Evolutionary conservation across 495 filamentous ascomycete species (phyloP).

Genomic region (Amphirosellinia nigrospora): DNA sequence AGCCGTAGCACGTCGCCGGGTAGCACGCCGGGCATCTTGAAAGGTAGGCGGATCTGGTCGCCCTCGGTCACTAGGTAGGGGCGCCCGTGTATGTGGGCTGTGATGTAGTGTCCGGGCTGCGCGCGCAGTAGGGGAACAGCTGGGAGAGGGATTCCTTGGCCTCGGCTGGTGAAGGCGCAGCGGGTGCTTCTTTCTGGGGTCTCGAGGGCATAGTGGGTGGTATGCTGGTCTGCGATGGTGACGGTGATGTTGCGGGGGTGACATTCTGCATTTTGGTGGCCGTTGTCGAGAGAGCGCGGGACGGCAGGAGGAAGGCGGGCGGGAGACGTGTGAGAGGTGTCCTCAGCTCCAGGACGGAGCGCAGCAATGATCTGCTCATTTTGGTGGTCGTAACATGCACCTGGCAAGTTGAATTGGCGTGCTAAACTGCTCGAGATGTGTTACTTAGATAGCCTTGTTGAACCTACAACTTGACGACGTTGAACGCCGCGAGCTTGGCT

Average conservation of each 20-base stretch:
- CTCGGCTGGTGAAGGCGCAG: conserved; percentile 34
- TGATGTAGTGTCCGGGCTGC: conserved; percentile 86
- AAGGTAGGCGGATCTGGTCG: conserved; percentile 90
- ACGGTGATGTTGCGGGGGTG: conserved; percentile 34
- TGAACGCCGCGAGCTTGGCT: background rate
- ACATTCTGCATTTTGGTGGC: conserved; percentile 34
- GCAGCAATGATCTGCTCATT: conserved; percentile 54
- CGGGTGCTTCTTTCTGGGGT: conserved; percentile 37
- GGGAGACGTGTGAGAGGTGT: conserved; percentile 43
- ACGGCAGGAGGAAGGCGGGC: conserved; percentile 42
- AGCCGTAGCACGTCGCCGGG: conserved; percentile 86
- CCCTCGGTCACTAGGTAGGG: conserved; percentile 91
- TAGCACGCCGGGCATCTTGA: conserved; percentile 82
- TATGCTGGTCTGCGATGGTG: conserved; percentile 30
- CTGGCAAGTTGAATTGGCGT: conserved; percentile 3
- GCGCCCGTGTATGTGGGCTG: conserved; percentile 80
- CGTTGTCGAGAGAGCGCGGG: conserved; percentile 30
- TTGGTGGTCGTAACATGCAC: background rate
- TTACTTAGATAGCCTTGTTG: background rate
- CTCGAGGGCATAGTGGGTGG: conserved; percentile 38
- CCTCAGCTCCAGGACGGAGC: conserved; percentile 56
- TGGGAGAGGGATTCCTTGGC: conserved; percentile 51
- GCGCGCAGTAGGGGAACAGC: conserved; percentile 74
- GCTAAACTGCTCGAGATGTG: background rate
- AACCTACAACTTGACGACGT: conserved; percentile 11